Evolutionary conservation across 2,329 filamentous ascomycete genomes (phyloP).

Genomic region (Pyrenophora tritici-repentis): DNA sequence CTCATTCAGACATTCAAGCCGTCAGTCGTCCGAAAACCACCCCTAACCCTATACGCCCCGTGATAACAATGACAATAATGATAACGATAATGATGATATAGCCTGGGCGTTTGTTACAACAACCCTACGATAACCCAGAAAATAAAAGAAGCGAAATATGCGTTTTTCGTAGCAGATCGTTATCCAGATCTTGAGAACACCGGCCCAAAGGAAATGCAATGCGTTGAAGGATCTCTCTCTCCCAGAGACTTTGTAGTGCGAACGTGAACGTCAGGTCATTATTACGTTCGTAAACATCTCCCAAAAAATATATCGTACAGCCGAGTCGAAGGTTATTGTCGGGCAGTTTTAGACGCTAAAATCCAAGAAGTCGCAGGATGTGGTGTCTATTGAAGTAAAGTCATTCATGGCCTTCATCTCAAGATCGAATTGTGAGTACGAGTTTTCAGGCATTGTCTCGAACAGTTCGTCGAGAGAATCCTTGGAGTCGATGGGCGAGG

Average conservation of each 20-base stretch:
- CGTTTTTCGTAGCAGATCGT: conserved; percentile 13
- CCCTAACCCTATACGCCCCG: conserved; percentile 11
- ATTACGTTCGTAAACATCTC: conserved; percentile 16
- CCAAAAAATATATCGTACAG: conserved; percentile 34
- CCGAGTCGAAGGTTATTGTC: conserved; percentile 12
- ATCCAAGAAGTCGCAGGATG: conserved; percentile 43
- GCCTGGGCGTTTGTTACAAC: no score
- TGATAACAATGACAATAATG: no score
- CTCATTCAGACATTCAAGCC: conserved; percentile 8
- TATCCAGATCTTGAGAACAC: conserved; percentile 9
- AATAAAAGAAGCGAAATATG: conserved; percentile 22
- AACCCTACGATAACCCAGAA: conserved; percentile 16
- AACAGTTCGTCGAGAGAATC: conserved; percentile 45
- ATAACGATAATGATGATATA: no score
- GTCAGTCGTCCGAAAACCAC: conserved; percentile 7
- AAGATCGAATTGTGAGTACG: conserved; percentile 46
- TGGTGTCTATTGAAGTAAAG: conserved; percentile 37
- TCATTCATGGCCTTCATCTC: conserved; percentile 48
- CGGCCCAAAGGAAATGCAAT: conserved; percentile 8
- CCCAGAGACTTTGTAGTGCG: conserved; percentile 8
- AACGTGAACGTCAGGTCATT: conserved; percentile 13
- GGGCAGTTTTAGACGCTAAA: conserved; percentile 34
- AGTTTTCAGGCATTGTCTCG: conserved; percentile 35
- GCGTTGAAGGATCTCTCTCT: conserved; percentile 12
- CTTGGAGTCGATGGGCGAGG: conserved; percentile 41